These are phyloP conservation scores for Beta lomatogona DNA, from an alignment of 179 eudicot species.

Conservation along the genomic window DNA sequence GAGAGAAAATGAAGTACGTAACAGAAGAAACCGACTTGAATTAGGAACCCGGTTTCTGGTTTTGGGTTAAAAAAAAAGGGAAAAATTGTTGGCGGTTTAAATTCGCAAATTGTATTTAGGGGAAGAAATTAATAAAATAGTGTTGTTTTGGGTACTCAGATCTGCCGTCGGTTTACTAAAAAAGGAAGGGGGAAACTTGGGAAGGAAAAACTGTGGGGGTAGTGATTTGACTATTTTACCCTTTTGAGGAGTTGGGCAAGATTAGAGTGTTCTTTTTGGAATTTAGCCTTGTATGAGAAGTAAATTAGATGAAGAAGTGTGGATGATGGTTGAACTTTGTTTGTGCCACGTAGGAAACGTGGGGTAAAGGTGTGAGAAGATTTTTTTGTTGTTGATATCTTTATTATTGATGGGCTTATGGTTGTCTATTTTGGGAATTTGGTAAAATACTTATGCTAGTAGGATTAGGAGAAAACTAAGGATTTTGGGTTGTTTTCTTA, in stretches of 20 bases:
- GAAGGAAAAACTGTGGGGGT: conserved; percentile 9
- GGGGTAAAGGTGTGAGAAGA: conserved; percentile 1
- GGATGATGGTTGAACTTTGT: background rate
- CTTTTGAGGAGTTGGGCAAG: background rate
- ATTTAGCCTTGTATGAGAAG: conserved; percentile 19
- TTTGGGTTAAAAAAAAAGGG: background rate
- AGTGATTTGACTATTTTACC: background rate
- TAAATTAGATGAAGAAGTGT: background rate
- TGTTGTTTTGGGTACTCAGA: background rate
- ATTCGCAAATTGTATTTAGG: conserved; percentile 17
- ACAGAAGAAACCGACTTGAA: conserved; percentile 5
- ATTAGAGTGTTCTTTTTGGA: no score
- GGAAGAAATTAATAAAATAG: background rate
- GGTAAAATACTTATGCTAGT: no score
- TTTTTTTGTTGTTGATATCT: background rate
- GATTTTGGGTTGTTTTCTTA: background rate
- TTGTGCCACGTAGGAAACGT: conserved; percentile 4
- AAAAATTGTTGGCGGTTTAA: conserved; percentile 28
- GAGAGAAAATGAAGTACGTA: background rate
- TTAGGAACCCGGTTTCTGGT: background rate
- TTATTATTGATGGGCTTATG: background rate
- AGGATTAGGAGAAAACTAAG: background rate
- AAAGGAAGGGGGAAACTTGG: conserved; percentile 8
- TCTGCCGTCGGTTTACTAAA: conserved; percentile 20
- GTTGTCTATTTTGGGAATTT: background rate